Evolutionary conservation across 1,139 yeast species (phyloP), one percentile per base, ranked within the genome.

Genomic region (Geotrichum restrictum): DNA sequence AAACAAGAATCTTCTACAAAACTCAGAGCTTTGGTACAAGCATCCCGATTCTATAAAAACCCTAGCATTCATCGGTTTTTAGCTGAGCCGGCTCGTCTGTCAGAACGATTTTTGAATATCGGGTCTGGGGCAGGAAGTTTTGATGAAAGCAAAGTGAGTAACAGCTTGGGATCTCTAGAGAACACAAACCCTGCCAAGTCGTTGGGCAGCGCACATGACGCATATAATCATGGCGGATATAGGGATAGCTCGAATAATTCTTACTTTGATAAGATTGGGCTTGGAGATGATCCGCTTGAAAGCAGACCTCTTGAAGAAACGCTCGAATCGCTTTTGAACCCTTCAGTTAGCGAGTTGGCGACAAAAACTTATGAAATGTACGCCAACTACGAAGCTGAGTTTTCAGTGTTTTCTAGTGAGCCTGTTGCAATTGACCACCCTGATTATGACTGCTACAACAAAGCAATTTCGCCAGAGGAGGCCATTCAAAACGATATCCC

Each of bases 1-100:
- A 43, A 49, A 32, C 13, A 29, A 6, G 52, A 49, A 31, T 51
- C 55, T 13, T 45, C 53, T 1, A 44, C 48, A 3, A 44, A 44
- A 7, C 32, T 54, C 21, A 53, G 53, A 8, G 53, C 55, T 8
- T 36, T 54, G n/a, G 51, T 47, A 1, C 50, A 47, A 21, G 54
- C 54, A 3, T 51, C 54, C 6, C 36, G 43, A 14, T 54, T 54
- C 44, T 52, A 52, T 24, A 52, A 52, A 43, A 54, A 52, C 14
- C 53, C 57, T 1, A 39, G 53, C 24, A 44, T 54, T 41, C 51
- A 51, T 14, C 49, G 55, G 6, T 47, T 54, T 10, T 47, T 54
- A 33, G 36, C 52, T 7, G 52, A 50, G 19, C 53, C 53, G 1
- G 49, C 38, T 3, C 34, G 53, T 3, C 46, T 50, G 21, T 45